Percentiles rank a stretch among this genome's conserved stretches.
Evolutionary conservation across 1,139 yeast genomes (phyloP).

Genomic region (Kluyveromyces sp.): DNA sequence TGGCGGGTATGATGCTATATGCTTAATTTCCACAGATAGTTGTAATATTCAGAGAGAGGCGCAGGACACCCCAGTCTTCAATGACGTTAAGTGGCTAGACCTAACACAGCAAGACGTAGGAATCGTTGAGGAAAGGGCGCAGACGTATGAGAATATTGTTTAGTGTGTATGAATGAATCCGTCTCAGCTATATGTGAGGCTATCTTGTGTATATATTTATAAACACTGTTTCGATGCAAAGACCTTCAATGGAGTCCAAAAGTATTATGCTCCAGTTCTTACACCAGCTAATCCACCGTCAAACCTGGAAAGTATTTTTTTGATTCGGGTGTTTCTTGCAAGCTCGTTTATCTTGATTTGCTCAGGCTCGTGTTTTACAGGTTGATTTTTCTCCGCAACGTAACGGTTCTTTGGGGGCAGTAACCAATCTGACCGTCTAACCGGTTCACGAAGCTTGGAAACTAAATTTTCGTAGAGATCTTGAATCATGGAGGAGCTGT

Average conservation of each 20-base stretch:
- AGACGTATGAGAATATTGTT: constrained; percentile 15
- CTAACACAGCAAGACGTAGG: constrained; percentile 56
- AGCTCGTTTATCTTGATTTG: constrained; percentile 29
- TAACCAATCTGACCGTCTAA: constrained; percentile 32
- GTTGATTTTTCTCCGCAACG: constrained; percentile 30
- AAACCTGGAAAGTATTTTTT: constrained; percentile 24
- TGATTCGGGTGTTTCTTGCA: constrained; percentile 22
- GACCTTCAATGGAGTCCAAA: background rate
- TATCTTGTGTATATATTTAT: background rate
- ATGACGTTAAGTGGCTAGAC: constrained; percentile 55
- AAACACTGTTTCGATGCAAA: background rate
- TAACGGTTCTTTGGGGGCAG: constrained; percentile 27
- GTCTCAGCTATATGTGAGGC: background rate
- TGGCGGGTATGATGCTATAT: constrained; percentile 92
- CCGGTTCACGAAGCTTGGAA: constrained; percentile 25
- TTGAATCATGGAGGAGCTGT: constrained; percentile 11
- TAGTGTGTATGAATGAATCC: background rate
- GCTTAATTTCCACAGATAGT: constrained; percentile 53
- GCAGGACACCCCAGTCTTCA: constrained; percentile 29
- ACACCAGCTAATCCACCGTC: constrained; percentile 33
- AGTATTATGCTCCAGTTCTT: constrained; percentile 14
- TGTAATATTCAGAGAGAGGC: constrained; percentile 38
- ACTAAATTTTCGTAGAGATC: constrained; percentile 29
- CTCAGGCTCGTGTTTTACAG: constrained; percentile 27
- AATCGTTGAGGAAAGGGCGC: constrained; percentile 31